Base-by-base conservation (phyloP, 208 protist genomes). In the Crithidia thermophila region DNA sequence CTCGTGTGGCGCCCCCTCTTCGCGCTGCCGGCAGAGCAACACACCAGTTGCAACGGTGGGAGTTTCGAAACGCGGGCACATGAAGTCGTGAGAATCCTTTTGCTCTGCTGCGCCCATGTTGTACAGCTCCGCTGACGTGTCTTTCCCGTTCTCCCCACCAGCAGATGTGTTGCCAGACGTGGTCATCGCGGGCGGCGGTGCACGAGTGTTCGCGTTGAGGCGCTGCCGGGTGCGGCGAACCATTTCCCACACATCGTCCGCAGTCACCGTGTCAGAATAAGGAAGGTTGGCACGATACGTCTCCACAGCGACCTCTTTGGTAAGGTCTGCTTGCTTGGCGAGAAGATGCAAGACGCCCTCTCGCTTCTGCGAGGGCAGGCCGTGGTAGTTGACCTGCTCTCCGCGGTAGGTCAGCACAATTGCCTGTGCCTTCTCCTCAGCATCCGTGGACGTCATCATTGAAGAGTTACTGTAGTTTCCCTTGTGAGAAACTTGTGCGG, bases 31-130 rank as follows among this genome's bases (percentile, higher is more conserved):
- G n/a, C n/a, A n/a, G 21, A 90, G 52, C 23, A 77, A 76, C 27
- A 74, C 60, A 0, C 67, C 72, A 3, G 82, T 53, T 30, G 88
- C 80, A 10, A 58, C 47, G 46, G 70, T 50, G 16, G 83, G 84
- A 30, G 87, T 65, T 56, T 88, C 76, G 34, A 94, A 79, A 42
- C 92, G 84, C 58, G 88, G 79, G 30, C 72, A 64, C 33, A 94
- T 94, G 62, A 92, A 94, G 51, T 88, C 79, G 69, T 91, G 82
- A 49, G 92, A 65, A 45, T 83, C 76, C 14, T 91, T 73, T 51
- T 81, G 78, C 71, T 92, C 75, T 72, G 87, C 80, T 20, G 73
- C 52, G 4, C 81, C 78, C 84, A 94, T 88, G 61, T 70, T 59
- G 13, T 46, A 60, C 57, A 87, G 51, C 57, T 91, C 83, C 18